Evolutionary conservation across 2,329 filamentous ascomycete genomes (phyloP).

Genomic region (Endoconidiophora laricicola): DNA sequence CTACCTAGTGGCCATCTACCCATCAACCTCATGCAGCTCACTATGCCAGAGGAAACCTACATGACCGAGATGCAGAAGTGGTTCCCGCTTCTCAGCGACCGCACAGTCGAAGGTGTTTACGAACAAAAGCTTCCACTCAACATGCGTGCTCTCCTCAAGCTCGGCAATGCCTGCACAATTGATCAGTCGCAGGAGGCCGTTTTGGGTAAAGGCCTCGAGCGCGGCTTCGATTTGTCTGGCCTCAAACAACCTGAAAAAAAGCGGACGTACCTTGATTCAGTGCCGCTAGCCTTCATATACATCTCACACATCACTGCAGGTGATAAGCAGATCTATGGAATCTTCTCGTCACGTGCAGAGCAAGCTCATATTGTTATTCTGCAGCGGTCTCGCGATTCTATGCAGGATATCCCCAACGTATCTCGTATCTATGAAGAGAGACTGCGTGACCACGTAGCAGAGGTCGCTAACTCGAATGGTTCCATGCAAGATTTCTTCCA

Average conservation of each 20-base stretch:
- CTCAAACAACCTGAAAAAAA: conserved; percentile 51
- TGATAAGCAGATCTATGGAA: conserved; percentile 79
- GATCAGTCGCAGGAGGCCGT: conserved; percentile 83
- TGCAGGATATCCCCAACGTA: conserved; percentile 75
- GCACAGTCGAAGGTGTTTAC: conserved; percentile 76
- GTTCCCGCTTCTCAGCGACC: conserved; percentile 13
- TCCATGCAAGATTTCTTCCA: conserved; percentile 62
- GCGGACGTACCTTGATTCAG: conserved; percentile 55
- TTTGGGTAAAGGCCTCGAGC: conserved; percentile 78
- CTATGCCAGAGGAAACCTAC: conserved; percentile 75
- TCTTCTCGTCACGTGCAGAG: conserved; percentile 70
- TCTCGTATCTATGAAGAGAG: conserved; percentile 75
- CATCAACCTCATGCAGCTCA: conserved; percentile 84
- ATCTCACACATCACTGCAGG: conserved; percentile 84
- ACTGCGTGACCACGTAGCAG: conserved; percentile 46
- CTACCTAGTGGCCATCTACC: conserved; percentile 91
- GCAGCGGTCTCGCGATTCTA: conserved; percentile 60
- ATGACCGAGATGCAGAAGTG: conserved; percentile 48
- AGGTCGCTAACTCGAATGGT: conserved; percentile 44
- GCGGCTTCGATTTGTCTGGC: conserved; percentile 74
- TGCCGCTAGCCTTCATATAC: conserved; percentile 69
- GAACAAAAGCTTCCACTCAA: conserved; percentile 83
- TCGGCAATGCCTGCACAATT: conserved; percentile 85
- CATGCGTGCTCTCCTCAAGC: conserved; percentile 68
- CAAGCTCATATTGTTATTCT: conserved; percentile 81